Evolutionary conservation across 1,284 basidiomycete genomes (phyloP), one percentile per base, ranked within the genome.

Genomic region (Wallemia ichthyophaga): DNA sequence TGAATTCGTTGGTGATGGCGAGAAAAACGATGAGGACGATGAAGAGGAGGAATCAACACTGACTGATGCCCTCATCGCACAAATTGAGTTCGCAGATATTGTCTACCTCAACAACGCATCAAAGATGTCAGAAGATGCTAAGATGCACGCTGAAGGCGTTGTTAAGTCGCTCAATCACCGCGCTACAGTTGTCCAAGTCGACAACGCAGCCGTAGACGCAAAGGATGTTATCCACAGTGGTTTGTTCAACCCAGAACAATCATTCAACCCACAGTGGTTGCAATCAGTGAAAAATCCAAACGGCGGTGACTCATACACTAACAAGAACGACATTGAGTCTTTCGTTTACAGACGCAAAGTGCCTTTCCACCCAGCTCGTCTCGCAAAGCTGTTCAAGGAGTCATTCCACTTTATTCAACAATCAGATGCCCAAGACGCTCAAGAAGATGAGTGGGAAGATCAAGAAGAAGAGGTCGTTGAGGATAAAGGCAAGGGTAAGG

Each of bases 61-160:
- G 15, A 56, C 24, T 9, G 55, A 56, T 21, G 37, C 37, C 3
- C 37, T 48, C 37, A 48, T 48, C 37, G 9, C 37, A 13, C 37
- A 48, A 11, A 11, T 74, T 62, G 72, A 74, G 59, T 74, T 74
- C 58, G 70, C 71, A 55, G 68, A 74, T 63, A 69, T 71, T 32
- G 67, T 74, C 60, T 63, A 73, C 27, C 63, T 74, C 62, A 74
- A 73, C 66, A 73, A 73, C 62, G 66, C 64, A 58, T 69, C 71
- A 61, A 62, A 27, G 23, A 3, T 25, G 2, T 24, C 15, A 5
- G 37, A 5, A 15, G 37, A 48, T 5, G 37, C n/a, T 48, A 48
- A 48, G n/a, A 5, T 11, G n/a, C 37, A 57, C 13, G 25, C 56
- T 58, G 64, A 66, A n/a, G 61, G 63, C 0, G 63, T 74, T 27